Evolutionary conservation across 23 red algal genomes (phyloP).

Genomic region (Gracilaria vermiculophylla): DNA sequence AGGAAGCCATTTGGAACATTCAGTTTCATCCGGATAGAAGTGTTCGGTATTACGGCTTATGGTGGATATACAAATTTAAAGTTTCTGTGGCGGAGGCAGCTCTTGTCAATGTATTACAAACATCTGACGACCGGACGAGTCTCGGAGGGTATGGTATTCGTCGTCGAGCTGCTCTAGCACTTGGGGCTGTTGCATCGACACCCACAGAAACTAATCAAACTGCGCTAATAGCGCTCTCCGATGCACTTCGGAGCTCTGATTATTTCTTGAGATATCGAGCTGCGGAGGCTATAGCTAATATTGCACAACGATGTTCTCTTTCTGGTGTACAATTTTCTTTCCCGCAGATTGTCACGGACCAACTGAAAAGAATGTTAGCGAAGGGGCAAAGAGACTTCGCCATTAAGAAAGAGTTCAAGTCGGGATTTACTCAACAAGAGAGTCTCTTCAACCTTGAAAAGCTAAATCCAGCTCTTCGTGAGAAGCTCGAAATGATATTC

Average conservation of each 20-base stretch:
- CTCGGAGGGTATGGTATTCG: slow-evolving; percentile 80
- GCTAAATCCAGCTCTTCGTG: slow-evolving; percentile 50
- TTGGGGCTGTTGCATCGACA: slow-evolving; percentile 75
- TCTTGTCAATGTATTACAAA: slow-evolving; percentile 77
- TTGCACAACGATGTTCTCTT: slow-evolving; percentile 52
- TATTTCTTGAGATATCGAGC: slow-evolving; percentile 86
- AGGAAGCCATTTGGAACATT: slow-evolving; percentile 88
- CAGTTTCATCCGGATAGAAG: slow-evolving; percentile 67
- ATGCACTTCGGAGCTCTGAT: slow-evolving; percentile 62
- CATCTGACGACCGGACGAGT: slow-evolving; percentile 48
- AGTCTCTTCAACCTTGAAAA: slow-evolving; percentile 79
- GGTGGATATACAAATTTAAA: slow-evolving; percentile 95
- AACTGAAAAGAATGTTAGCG: slow-evolving; percentile 17
- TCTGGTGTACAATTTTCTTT: slow-evolving; percentile 11
- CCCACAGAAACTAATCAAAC: slow-evolving; percentile 28
- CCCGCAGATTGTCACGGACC: slow-evolving; percentile 35
- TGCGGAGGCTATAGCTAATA: slow-evolving; percentile 84
- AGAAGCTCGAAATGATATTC: slow-evolving; percentile 79
- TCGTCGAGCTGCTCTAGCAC: slow-evolving; percentile 86
- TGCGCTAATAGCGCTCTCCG: slow-evolving; percentile 47
- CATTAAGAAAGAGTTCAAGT: not conserved
- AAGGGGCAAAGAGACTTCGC: slow-evolving; percentile 23
- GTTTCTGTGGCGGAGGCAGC: slow-evolving; percentile 70
- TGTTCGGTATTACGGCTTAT: slow-evolving; percentile 87
- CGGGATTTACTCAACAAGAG: slow-evolving; percentile 58